Percentiles rank a stretch among this genome's conserved stretches.
Conservation (phyloP, 1,284 basidiomycete species). For the Trichosporon coremiiforme region DNA sequence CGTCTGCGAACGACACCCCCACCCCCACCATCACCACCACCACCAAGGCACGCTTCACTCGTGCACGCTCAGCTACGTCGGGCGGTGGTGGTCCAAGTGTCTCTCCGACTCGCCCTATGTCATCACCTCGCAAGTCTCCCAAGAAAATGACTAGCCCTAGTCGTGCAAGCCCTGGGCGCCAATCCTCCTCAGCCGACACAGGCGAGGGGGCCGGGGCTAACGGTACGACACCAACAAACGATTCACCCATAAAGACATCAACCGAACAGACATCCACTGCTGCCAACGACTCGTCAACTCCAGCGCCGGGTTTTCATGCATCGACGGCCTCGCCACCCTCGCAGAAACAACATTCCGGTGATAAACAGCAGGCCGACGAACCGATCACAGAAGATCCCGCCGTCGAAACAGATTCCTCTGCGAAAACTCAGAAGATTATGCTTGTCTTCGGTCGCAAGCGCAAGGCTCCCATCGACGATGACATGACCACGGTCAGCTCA, state of each 20-base stretch:
- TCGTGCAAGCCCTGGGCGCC: constrained; percentile 20
- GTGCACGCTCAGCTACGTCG: constrained; percentile 24
- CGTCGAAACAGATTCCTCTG: constrained; percentile 14
- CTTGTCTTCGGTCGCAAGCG: constrained; percentile 26
- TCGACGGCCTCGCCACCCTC: constrained; percentile 8
- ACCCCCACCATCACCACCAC: constrained; percentile 11
- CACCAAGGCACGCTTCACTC: constrained; percentile 25
- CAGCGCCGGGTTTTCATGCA: not conserved
- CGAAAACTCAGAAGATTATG: constrained; percentile 22
- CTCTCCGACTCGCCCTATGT: constrained; percentile 28
- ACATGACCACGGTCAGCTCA: constrained; percentile 21
- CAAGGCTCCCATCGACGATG: constrained; percentile 26
- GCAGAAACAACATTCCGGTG: constrained; percentile 10
- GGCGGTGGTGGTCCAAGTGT: constrained; percentile 22
- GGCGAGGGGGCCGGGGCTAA: not conserved
- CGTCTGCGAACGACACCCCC: constrained; percentile 11
- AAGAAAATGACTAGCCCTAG: constrained; percentile 29
- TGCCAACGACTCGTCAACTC: not conserved
- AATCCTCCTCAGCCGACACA: constrained; percentile 11
- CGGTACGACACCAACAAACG: constrained; percentile 14
- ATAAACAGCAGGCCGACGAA: constrained; percentile 17
- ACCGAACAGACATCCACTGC: constrained; percentile 11
- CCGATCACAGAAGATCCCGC: constrained; percentile 13
- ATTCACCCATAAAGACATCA: constrained; percentile 4
- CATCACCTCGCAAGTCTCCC: constrained; percentile 27